Evolutionary conservation across 176 grass and related monocot species (phyloP), one percentile per base, ranked within the genome.

Genomic region (Oryza glaberrima): DNA sequence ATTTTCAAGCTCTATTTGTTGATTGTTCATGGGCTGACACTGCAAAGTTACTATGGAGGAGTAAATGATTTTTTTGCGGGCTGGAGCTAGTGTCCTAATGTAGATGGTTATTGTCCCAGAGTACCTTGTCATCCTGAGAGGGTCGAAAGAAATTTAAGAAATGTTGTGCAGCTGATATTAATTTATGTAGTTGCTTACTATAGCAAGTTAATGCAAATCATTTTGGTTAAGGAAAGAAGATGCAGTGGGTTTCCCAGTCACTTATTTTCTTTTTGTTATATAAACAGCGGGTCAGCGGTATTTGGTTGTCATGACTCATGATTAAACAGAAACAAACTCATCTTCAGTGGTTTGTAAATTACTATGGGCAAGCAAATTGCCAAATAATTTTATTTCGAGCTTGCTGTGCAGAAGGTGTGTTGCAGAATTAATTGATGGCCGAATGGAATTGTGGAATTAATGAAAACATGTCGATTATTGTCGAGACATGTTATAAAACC

Each of bases 51-150:
- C 47, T 49, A 69, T 69, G 40, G 8, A 9, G 40, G 46, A 32
- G 12, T 56, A 26, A 69, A 65, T 78, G 28, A 41, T 87, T 28
- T 16, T 16, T 90, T 80, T 15, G 13, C 5, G 17, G 26, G 16
- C 22, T 3, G 11, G 79, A 75, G n/a, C 32, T 74, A 60, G 64
- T 30, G 65, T 41, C 11, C 22, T 68, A 68, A 28, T 41, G 65
- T 12, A 66, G 52, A 66, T 89, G 77, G 65, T 76, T 70, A 17
- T 79, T 83, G 15, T 76, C 63, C 61, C 28, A 14, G 69, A 69
- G 2, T 69, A 36, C 69, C 48, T 80, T 76, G 23, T 70, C 61
- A 81, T 81, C 44, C 20, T 75, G 47, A 25, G 64, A 66, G 52
- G 46, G 28, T 40, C 23, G 15, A 48, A 56, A 45, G 77, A 51